Conservation (phyloP, 768 basidiomycete genomes). For the Leccinellum albellum region DNA sequence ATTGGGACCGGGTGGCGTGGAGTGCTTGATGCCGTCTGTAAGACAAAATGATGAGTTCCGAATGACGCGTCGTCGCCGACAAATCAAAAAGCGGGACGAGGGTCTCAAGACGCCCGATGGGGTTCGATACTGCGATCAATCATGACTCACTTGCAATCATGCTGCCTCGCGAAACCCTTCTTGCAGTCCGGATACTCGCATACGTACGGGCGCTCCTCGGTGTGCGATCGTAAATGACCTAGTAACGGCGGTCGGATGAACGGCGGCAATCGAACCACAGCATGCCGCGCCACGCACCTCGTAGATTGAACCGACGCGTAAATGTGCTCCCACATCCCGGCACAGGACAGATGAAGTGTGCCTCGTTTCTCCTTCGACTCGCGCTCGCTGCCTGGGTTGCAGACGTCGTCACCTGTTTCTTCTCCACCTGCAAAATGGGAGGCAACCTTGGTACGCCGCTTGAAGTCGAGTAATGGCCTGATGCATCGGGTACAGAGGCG, state of each 20-base stretch:
- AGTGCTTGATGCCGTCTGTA: constrained; percentile 84
- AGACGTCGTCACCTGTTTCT: constrained; percentile 91
- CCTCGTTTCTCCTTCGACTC: constrained; percentile 84
- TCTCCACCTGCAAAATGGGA: constrained; percentile 86
- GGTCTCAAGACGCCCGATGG: background rate
- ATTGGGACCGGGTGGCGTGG: constrained; percentile 77
- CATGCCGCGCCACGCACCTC: constrained; percentile 48
- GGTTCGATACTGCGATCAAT: constrained; percentile 5
- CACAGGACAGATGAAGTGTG: constrained; percentile 90
- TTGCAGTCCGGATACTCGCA: constrained; percentile 93
- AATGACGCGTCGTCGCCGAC: background rate
- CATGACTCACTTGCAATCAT: constrained; percentile 87
- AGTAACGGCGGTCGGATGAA: constrained; percentile 9
- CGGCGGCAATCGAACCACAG: constrained; percentile 1
- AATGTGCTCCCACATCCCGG: constrained; percentile 97
- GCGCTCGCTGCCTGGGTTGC: constrained; percentile 92
- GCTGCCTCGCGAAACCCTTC: constrained; percentile 92
- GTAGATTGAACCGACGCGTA: constrained; percentile 84
- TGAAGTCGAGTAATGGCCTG: constrained; percentile 29
- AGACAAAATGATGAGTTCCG: constrained; percentile 5
- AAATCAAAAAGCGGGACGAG: background rate
- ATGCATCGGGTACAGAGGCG: constrained; percentile 16
- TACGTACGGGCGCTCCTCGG: constrained; percentile 90
- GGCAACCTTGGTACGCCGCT: constrained; percentile 54
- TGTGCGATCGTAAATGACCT: constrained; percentile 94